phyloP scores from a whole-genome alignment of 2,329 filamentous ascomycete species.

The Neonectria magnoliae region DNA sequence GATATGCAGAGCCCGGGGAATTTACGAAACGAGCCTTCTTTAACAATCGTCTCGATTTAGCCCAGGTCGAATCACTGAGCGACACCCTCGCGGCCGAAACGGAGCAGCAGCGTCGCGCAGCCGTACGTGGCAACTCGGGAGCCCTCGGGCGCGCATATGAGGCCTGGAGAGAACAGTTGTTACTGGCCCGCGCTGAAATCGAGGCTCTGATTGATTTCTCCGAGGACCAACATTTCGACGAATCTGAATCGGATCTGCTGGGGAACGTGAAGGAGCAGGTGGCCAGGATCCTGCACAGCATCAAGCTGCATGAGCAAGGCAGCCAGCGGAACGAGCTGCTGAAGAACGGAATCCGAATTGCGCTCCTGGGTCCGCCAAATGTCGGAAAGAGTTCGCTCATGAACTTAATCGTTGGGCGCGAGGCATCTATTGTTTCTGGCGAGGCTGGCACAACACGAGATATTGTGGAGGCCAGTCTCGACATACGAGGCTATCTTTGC shows the following conservation, averaged over 20 bases:
- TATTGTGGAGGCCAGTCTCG: slow-evolving; percentile 90
- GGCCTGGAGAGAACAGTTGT: slow-evolving; percentile 77
- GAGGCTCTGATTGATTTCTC: slow-evolving; percentile 97
- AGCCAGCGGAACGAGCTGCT: slow-evolving; percentile 85
- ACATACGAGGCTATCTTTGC: slow-evolving; percentile 89
- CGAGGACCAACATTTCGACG: slow-evolving; percentile 97
- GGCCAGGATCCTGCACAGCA: slow-evolving; percentile 65
- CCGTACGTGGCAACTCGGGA: slow-evolving; percentile 80
- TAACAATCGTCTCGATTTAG: slow-evolving; percentile 84
- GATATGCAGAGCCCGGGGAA: slow-evolving; percentile 93
- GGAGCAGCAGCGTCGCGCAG: slow-evolving; percentile 90
- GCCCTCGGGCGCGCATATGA: slow-evolving; percentile 81
- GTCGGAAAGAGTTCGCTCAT: slow-evolving; percentile 94
- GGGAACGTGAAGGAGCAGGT: slow-evolving; percentile 75
- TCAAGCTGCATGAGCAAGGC: slow-evolving; percentile 77
- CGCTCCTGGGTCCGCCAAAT: slow-evolving; percentile 90
- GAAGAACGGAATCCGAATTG: slow-evolving; percentile 84
- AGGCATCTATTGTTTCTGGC: slow-evolving; percentile 93
- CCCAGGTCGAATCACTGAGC: slow-evolving; percentile 78
- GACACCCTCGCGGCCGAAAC: slow-evolving; percentile 77
- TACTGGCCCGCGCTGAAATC: slow-evolving; percentile 87
- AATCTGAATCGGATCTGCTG: slow-evolving; percentile 79
- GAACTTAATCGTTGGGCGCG: slow-evolving; percentile 88
- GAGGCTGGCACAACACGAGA: slow-evolving; percentile 95
- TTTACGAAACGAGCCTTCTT: slow-evolving; percentile 94